Conservation (phyloP, 1,284 basidiomycete species). For the Mycocalia duriaeana region DNA sequence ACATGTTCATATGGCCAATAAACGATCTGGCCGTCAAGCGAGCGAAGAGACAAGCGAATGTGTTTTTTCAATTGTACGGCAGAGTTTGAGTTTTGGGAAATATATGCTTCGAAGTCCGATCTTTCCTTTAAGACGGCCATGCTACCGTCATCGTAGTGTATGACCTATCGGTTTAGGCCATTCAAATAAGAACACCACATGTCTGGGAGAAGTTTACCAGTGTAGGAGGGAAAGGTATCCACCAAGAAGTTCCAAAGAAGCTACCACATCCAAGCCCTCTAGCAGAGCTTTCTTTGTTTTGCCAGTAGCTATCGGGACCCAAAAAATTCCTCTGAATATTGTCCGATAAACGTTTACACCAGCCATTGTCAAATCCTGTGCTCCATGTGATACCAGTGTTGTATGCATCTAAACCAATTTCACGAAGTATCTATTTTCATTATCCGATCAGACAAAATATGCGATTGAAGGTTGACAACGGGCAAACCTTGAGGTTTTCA, state of each 20-base stretch:
- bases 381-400: slow-evolving; percentile 41
- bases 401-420: slow-evolving; percentile 54
- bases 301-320: slow-evolving; percentile 72
- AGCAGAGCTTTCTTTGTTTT: slow-evolving; percentile 25
- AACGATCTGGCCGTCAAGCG: slow-evolving; percentile 63
- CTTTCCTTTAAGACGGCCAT: slow-evolving; percentile 44
- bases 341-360: slow-evolving; percentile 42
- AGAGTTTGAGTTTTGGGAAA: slow-evolving; percentile 57
- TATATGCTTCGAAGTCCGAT: slow-evolving; percentile 54
- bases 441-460: neutral
- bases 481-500: slow-evolving; percentile 71
- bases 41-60: slow-evolving; percentile 62
- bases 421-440: slow-evolving; percentile 59
- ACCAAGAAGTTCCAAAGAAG: slow-evolving; percentile 73
- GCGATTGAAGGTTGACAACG: slow-evolving; percentile 3
- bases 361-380: slow-evolving; percentile 43
- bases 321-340: slow-evolving; percentile 52
- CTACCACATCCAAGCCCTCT: slow-evolving; percentile 37
- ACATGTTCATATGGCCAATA: slow-evolving; percentile 63
- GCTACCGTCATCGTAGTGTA: slow-evolving; percentile 68
- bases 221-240: slow-evolving; percentile 75
- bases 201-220: slow-evolving; percentile 37
- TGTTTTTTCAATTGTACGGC: slow-evolving; percentile 51
- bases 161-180: slow-evolving; percentile 39
- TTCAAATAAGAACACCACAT: neutral